Evolutionary conservation across 371 early-diverging fungal species (phyloP).

Genomic region (Choanephora cucurbitarum): DNA sequence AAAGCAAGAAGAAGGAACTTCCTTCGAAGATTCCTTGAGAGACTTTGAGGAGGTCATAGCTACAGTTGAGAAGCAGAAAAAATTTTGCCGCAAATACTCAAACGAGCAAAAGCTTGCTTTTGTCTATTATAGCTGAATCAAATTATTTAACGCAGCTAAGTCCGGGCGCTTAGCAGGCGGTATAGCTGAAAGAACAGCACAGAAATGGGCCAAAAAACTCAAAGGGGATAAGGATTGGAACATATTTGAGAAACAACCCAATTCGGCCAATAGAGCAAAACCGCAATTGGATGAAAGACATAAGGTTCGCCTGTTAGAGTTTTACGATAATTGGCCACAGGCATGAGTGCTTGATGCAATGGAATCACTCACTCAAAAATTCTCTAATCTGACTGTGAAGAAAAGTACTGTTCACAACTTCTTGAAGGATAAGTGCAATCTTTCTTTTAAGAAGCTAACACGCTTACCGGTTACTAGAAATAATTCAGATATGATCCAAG

Average conservation of each 20-base stretch:
- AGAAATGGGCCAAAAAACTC: constrained; percentile 10
- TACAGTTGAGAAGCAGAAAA: too few species aligned
- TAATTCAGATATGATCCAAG: constrained; percentile 10
- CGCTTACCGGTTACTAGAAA: constrained; percentile 16
- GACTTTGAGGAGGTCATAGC: too few species aligned
- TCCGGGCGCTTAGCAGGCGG: constrained; percentile 11
- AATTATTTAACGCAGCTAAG: constrained; percentile 18
- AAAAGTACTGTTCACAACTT: constrained; percentile 8
- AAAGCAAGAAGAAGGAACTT: too few species aligned
- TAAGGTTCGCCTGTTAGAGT: constrained; percentile 11
- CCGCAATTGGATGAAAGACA: too few species aligned
- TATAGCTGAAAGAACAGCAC: constrained; percentile 17
- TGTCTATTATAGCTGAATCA: constrained; percentile 16
- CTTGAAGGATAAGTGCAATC: constrained; percentile 15
- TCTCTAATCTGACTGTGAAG: constrained; percentile 11
- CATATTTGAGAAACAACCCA: constrained; percentile 5
- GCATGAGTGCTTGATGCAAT: constrained; percentile 15
- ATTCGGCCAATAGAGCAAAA: constrained; percentile 10
- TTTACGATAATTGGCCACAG: constrained; percentile 12
- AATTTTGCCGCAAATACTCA: too few species aligned
- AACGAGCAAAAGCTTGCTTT: constrained; percentile 20
- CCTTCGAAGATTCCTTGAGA: too few species aligned
- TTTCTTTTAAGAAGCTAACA: constrained; percentile 15
- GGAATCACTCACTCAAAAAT: constrained; percentile 12
- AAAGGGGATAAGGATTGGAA: constrained; percentile 9